Evolutionary conservation across 345 rosid species (phyloP).

Genomic region (Populus nigra): DNA sequence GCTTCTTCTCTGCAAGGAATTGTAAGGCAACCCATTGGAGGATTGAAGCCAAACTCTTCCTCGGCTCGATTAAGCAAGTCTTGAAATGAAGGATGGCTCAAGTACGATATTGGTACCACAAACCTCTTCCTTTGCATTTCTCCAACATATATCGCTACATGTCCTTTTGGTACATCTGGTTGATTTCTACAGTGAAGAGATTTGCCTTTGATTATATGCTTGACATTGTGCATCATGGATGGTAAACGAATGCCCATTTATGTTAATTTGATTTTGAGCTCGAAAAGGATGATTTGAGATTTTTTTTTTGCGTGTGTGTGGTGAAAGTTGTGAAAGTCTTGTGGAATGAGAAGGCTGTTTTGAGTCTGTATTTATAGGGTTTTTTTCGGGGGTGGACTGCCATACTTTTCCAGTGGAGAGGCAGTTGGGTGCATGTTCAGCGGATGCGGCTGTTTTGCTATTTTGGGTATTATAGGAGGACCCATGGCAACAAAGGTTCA

Average conservation of each 20-base stretch:
- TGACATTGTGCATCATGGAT: constrained; percentile 22
- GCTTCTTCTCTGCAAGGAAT: constrained; percentile 44
- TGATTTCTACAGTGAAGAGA: background rate
- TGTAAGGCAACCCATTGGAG: constrained; percentile 51
- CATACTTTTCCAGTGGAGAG: background rate
- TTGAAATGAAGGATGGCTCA: constrained; percentile 45
- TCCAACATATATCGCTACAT: constrained; percentile 45
- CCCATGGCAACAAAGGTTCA: constrained; percentile 4
- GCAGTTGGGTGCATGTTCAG: background rate
- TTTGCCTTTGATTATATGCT: constrained; percentile 26
- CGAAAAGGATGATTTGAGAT: background rate
- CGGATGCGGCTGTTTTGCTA: background rate
- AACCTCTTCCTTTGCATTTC: constrained; percentile 37
- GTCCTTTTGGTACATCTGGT: constrained; percentile 39
- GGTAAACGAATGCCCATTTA: constrained; percentile 38
- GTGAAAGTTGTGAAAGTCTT: background rate
- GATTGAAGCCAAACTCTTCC: constrained; percentile 45
- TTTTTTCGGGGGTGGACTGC: background rate
- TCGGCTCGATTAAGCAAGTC: constrained; percentile 33
- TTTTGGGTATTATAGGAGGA: background rate
- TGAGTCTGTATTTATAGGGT: constrained; percentile 21
- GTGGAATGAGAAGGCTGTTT: background rate
- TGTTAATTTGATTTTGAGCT: background rate
- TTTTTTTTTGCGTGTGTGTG: background rate
- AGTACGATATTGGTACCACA: constrained; percentile 39